phyloP scores from a whole-genome alignment of 176 grass and related monocot genomes.

The Urochloa ruziziensis region DNA sequence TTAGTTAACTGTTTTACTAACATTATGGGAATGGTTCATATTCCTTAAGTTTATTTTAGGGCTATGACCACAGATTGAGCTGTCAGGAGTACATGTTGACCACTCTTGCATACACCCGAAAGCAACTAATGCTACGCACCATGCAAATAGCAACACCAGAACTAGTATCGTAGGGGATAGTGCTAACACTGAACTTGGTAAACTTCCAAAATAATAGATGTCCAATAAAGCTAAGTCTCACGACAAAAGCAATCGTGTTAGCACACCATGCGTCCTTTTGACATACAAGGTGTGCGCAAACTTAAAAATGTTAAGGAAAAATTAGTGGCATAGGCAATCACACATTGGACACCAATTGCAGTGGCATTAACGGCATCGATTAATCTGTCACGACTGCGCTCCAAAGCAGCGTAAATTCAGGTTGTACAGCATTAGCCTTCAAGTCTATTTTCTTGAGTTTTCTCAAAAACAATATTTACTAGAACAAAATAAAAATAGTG shows the following conservation, averaged over 20 bases:
- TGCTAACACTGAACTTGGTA: neutral
- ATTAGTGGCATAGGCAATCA: neutral
- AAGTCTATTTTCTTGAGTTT: neutral
- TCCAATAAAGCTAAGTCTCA: neutral
- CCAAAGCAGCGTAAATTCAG: neutral
- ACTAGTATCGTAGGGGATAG: neutral
- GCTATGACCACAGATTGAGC: neutral
- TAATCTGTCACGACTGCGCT: neutral
- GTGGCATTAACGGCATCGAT: neutral
- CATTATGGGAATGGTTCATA: neutral
- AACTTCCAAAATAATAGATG: neutral
- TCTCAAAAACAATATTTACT: neutral
- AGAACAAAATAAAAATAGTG: neutral
- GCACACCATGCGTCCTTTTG: neutral
- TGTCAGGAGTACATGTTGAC: neutral
- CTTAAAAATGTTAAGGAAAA: neutral
- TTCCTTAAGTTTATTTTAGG: neutral
- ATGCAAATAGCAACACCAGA: neutral
- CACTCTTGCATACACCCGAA: neutral
- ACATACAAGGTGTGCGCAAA: conserved; percentile 5
- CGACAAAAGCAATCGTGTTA: conserved; percentile 13
- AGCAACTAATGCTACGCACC: neutral
- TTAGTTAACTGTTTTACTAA: neutral
- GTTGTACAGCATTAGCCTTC: neutral
- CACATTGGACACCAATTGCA: neutral